Conservation (phyloP, 805 yeast genomes). For the Pichia thaimueangensis region DNA sequence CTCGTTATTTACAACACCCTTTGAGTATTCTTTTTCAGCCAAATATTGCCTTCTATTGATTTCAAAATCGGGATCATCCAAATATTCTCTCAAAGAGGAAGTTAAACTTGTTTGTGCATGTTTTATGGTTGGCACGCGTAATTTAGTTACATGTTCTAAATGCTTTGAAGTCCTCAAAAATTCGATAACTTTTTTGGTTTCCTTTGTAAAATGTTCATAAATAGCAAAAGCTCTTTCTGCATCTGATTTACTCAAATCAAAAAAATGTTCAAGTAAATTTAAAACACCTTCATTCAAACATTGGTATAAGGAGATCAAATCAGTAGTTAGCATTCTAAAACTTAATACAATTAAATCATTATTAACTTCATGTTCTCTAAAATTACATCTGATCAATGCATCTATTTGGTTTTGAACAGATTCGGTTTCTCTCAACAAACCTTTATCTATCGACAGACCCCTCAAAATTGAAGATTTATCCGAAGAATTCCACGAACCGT, state of each 20-base stretch:
- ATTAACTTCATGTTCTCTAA: slow-evolving; percentile 71
- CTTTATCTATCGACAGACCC: slow-evolving; percentile 62
- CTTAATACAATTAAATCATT: slow-evolving; percentile 81
- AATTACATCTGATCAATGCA: slow-evolving; percentile 65
- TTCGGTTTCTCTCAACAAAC: slow-evolving; percentile 78
- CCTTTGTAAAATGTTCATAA: slow-evolving; percentile 77
- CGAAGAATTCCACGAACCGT: slow-evolving; percentile 31
- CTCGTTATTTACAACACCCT: neutral
- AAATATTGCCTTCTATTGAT: slow-evolving; percentile 70
- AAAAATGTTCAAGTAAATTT: slow-evolving; percentile 86
- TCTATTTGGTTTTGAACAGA: slow-evolving; percentile 79
- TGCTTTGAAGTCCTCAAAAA: slow-evolving; percentile 87
- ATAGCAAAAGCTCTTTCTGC: slow-evolving; percentile 83
- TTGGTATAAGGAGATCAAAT: slow-evolving; percentile 79
- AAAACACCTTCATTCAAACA: slow-evolving; percentile 93
- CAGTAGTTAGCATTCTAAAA: slow-evolving; percentile 85
- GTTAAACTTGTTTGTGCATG: slow-evolving; percentile 96
- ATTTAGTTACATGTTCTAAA: slow-evolving; percentile 76
- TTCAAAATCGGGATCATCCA: slow-evolving; percentile 82
- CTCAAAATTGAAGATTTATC: slow-evolving; percentile 56
- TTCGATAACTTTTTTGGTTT: slow-evolving; percentile 81
- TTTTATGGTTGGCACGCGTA: slow-evolving; percentile 90
- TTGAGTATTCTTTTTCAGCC: slow-evolving; percentile 50
- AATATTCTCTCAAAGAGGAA: slow-evolving; percentile 77
- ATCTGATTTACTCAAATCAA: slow-evolving; percentile 81